phyloP scores from a whole-genome alignment of 2,329 filamentous ascomycete genomes.

The Alternaria sp. region DNA sequence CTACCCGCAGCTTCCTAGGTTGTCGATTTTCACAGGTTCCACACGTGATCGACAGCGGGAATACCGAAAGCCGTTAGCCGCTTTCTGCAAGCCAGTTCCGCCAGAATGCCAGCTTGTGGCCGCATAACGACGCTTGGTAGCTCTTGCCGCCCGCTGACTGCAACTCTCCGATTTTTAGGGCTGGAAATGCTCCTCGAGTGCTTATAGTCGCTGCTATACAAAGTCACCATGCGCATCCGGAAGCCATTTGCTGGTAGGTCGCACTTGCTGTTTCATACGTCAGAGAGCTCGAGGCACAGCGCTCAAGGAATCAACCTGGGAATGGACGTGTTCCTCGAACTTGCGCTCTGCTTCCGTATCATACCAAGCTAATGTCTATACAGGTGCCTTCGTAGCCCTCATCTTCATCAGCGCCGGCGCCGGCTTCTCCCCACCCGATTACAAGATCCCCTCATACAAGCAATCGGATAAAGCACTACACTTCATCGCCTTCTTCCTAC shows the following conservation, averaged over 20 bases:
- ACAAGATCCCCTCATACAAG: slow-evolving; percentile 67
- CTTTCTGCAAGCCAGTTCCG: slow-evolving; percentile 4
- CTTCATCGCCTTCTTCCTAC: slow-evolving; percentile 83
- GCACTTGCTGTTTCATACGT: background rate
- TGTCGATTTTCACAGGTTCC: slow-evolving; percentile 18
- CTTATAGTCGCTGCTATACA: background rate
- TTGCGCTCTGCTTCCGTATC: background rate
- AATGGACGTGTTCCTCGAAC: background rate
- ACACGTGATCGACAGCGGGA: slow-evolving; percentile 13
- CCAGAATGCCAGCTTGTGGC: slow-evolving; percentile 14
- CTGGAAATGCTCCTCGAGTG: background rate
- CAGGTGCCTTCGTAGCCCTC: slow-evolving; percentile 63
- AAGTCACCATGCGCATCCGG: slow-evolving; percentile 12
- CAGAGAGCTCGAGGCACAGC: background rate
- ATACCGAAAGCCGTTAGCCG: background rate
- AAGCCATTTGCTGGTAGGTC: slow-evolving; percentile 18
- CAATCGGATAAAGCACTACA: slow-evolving; percentile 85
- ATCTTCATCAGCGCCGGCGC: slow-evolving; percentile 70
- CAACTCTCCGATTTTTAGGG: background rate
- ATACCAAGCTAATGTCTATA: background rate
- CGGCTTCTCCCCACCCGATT: slow-evolving; percentile 67
- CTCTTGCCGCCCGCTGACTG: slow-evolving; percentile 5
- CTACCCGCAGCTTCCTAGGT: slow-evolving; percentile 7
- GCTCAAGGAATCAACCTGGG: background rate
- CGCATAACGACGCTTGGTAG: slow-evolving; percentile 9